These are phyloP conservation scores for Colletotrichum salicis DNA, from an alignment of 2,329 filamentous ascomycete genomes.

Conservation along the genomic window DNA sequence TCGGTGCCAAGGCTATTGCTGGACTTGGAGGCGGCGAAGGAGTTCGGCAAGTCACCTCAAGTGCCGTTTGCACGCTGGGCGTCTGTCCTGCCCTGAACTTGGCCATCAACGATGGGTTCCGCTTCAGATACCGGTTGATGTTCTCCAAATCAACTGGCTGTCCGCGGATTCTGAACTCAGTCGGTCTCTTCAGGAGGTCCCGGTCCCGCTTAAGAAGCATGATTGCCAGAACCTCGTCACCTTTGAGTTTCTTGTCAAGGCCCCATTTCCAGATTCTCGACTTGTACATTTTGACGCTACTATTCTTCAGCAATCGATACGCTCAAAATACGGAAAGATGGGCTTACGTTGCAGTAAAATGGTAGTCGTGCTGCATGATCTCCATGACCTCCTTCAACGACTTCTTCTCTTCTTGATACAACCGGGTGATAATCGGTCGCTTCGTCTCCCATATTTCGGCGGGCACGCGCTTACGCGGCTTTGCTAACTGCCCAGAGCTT, in stretches of 20 bases:
- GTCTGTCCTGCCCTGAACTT: conserved; percentile 45
- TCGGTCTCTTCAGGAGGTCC: conserved; percentile 46
- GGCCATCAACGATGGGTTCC: conserved; percentile 49
- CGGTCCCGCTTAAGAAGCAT: conserved; percentile 50
- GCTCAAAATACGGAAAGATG: background rate
- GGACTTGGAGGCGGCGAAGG: conserved; percentile 42
- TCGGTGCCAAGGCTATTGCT: conserved; percentile 37
- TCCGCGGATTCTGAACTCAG: conserved; percentile 51
- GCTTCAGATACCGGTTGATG: conserved; percentile 52
- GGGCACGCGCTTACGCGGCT: conserved; percentile 44
- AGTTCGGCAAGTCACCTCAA: conserved; percentile 47
- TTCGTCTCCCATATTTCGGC: conserved; percentile 48
- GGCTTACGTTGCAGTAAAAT: conserved; percentile 53
- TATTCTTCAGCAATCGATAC: conserved; percentile 6
- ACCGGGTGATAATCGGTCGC: conserved; percentile 48
- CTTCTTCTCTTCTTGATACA: conserved; percentile 54
- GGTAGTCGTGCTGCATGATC: conserved; percentile 49
- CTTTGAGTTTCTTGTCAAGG: conserved; percentile 54
- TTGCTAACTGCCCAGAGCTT: conserved; percentile 34
- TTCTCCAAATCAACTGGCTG: conserved; percentile 52
- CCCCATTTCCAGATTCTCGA: conserved; percentile 55
- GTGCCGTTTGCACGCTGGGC: conserved; percentile 44
- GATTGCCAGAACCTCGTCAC: conserved; percentile 52
- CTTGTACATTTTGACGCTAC: conserved; percentile 56
- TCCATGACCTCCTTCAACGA: conserved; percentile 54